Evolutionary conservation across 495 filamentous ascomycete species (phyloP).

Genomic region (Cryomyces antarcticus): DNA sequence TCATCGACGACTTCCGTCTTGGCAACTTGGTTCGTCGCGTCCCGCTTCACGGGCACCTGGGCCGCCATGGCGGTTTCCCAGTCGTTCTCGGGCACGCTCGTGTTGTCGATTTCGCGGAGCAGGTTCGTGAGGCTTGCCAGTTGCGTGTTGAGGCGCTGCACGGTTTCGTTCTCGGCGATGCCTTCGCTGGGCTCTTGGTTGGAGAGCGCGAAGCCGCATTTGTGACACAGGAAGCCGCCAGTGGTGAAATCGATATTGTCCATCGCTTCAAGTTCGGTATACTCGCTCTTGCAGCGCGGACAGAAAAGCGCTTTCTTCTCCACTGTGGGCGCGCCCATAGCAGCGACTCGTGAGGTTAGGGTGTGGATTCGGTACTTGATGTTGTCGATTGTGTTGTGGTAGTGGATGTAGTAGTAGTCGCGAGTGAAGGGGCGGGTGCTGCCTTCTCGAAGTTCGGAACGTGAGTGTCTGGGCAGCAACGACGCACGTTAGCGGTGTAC

Average conservation of each 20-base stretch:
- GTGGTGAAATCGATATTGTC: constrained; percentile 37
- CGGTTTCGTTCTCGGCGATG: constrained; percentile 52
- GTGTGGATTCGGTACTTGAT: constrained; percentile 86
- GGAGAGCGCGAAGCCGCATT: constrained; percentile 51
- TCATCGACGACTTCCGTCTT: constrained; percentile 19
- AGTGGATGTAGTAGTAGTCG: constrained; percentile 94
- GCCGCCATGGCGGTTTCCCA: constrained; percentile 55
- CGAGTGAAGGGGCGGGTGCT: constrained; percentile 53
- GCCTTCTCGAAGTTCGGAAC: constrained; percentile 58
- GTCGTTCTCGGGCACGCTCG: constrained; percentile 65
- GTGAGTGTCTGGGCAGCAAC: constrained; percentile 36
- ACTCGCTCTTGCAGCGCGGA: constrained; percentile 55
- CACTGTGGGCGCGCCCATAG: constrained; percentile 51
- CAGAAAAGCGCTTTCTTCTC: constrained; percentile 88
- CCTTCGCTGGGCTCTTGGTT: constrained; percentile 33
- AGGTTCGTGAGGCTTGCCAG: constrained; percentile 67
- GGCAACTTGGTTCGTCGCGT: constrained; percentile 36
- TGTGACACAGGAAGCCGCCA: constrained; percentile 64
- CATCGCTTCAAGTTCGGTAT: constrained; percentile 69
- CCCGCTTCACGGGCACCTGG: constrained; percentile 38
- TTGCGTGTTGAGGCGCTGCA: constrained; percentile 70
- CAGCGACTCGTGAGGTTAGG: constrained; percentile 66
- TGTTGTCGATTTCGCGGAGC: constrained; percentile 66
- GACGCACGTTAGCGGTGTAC: constrained; percentile 4
- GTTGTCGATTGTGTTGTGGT: constrained; percentile 81